phyloP scores from a whole-genome alignment of 2,329 filamentous ascomycete genomes.

The Neonectria sp. region DNA sequence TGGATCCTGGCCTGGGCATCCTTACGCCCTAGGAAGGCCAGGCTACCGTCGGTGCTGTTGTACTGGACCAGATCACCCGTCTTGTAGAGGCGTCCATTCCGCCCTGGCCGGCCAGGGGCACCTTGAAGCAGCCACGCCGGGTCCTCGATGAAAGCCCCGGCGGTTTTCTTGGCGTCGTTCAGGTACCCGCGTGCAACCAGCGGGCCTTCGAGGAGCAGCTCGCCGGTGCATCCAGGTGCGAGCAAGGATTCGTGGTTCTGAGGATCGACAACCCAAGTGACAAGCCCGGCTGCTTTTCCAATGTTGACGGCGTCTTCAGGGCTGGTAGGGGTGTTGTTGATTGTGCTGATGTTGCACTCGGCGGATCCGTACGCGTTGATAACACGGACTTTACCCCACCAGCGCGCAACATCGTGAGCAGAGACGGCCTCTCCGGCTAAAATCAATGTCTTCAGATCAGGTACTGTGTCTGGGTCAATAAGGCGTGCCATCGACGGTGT shows the following conservation, averaged over 20 bases:
- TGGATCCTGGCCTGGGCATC: constrained; percentile 69
- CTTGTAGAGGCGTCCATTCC: constrained; percentile 25
- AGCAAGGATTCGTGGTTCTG: constrained; percentile 36
- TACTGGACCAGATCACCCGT: constrained; percentile 40
- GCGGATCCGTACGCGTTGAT: constrained; percentile 22
- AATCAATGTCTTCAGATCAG: constrained; percentile 59
- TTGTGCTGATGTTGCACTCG: constrained; percentile 22
- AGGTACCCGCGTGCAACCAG: constrained; percentile 45
- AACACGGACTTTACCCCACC: constrained; percentile 35
- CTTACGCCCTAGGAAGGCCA: constrained; percentile 62
- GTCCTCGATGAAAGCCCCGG: constrained; percentile 52
- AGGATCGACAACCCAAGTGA: constrained; percentile 42
- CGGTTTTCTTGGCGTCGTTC: constrained; percentile 40
- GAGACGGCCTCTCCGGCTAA: constrained; percentile 64
- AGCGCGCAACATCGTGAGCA: constrained; percentile 50
- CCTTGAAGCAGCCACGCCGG: constrained; percentile 33
- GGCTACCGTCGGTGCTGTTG: constrained; percentile 48
- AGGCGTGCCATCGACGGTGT: background rate
- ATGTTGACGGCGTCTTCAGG: constrained; percentile 7
- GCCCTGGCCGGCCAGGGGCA: constrained; percentile 40
- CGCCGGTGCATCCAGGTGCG: constrained; percentile 42
- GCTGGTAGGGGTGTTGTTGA: background rate
- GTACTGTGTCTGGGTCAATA: constrained; percentile 25
- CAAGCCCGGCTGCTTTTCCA: constrained; percentile 8
- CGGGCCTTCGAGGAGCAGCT: constrained; percentile 48